A percentile compares a stretch with the other conserved stretches of the same genome.
These are phyloP conservation scores for Fomitopsis schrenkii DNA, from an alignment of 1,284 basidiomycete genomes.

Conservation along the genomic window DNA sequence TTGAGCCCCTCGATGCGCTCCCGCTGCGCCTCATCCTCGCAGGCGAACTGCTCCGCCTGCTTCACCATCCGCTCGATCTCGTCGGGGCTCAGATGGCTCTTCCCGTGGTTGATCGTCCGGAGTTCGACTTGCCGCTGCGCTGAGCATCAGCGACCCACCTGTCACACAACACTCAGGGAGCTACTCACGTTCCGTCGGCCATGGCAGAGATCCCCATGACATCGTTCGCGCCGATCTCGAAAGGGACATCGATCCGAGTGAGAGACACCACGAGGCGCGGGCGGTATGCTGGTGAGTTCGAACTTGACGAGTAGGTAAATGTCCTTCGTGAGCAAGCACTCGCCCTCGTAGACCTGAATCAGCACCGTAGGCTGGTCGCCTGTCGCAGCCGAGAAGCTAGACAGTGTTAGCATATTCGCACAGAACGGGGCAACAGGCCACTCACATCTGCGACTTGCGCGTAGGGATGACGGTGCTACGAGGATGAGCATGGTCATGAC, in stretches of 20 bases:
- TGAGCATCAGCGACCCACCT: neutral
- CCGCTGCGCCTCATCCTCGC: constrained; percentile 82
- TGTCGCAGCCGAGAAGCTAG: constrained; percentile 89
- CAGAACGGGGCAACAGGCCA: neutral
- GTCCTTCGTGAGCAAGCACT: constrained; percentile 94
- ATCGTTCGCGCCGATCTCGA: constrained; percentile 92
- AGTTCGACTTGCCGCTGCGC: constrained; percentile 77
- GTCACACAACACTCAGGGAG: no score
- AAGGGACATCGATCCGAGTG: no score
- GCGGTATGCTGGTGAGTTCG: constrained; percentile 87
- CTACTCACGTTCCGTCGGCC: constrained; percentile 86
- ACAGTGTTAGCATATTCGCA: constrained; percentile 3
- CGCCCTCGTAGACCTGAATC: constrained; percentile 93
- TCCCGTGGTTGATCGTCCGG: constrained; percentile 85
- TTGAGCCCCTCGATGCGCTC: constrained; percentile 89
- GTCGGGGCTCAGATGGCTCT: constrained; percentile 80
- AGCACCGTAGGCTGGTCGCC: constrained; percentile 92
- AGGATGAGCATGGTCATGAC: constrained; percentile 92
- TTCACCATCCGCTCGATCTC: constrained; percentile 91
- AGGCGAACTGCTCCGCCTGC: constrained; percentile 88
- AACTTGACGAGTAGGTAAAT: constrained; percentile 98
- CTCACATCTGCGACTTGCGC: constrained; percentile 84
- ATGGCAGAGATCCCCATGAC: constrained; percentile 86
- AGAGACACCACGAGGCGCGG: constrained; percentile 93
- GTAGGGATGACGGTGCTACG: constrained; percentile 98